These are phyloP conservation scores for Hirschfeldia incana DNA, from an alignment of 345 rosid species.

Conservation along the genomic window DNA sequence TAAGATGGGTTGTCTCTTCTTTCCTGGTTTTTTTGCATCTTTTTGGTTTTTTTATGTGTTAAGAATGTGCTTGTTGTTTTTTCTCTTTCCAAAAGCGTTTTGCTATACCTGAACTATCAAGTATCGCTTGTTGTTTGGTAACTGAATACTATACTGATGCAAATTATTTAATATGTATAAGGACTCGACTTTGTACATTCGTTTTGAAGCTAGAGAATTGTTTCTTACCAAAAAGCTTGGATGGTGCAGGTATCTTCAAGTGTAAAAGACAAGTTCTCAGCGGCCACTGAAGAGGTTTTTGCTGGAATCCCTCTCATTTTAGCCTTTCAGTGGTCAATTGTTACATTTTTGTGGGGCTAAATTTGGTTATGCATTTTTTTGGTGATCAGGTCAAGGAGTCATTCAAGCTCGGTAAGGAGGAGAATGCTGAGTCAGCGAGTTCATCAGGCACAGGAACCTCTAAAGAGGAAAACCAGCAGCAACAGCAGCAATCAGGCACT, in stretches of 20 bases:
- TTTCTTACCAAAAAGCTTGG: slow-evolving; percentile 1
- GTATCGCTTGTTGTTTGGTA: neutral
- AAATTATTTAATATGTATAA: neutral
- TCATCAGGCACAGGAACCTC: slow-evolving; percentile 48
- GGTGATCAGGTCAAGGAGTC: slow-evolving; percentile 72
- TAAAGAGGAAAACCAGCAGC: slow-evolving; percentile 48
- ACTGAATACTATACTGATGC: neutral
- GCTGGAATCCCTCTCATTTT: slow-evolving; percentile 19
- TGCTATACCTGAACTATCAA: neutral
- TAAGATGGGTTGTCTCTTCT: neutral
- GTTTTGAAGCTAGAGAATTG: slow-evolving; percentile 11
- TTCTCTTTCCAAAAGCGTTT: neutral
- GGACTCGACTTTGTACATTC: neutral
- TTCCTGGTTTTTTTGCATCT: neutral
- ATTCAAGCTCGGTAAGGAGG: slow-evolving; percentile 58
- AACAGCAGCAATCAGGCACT: slow-evolving; percentile 47
- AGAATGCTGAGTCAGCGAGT: slow-evolving; percentile 42
- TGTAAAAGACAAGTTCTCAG: slow-evolving; percentile 72
- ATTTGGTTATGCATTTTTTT: slow-evolving; percentile 2
- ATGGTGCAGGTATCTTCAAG: slow-evolving; percentile 71
- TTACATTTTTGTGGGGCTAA: neutral
- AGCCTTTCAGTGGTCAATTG: slow-evolving; percentile 8
- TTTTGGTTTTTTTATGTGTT: neutral
- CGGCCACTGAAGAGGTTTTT: slow-evolving; percentile 83
- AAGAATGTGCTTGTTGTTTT: neutral